phyloP scores from a whole-genome alignment of 352 stramenopile species.

The Globisporangium cystogenes region DNA sequence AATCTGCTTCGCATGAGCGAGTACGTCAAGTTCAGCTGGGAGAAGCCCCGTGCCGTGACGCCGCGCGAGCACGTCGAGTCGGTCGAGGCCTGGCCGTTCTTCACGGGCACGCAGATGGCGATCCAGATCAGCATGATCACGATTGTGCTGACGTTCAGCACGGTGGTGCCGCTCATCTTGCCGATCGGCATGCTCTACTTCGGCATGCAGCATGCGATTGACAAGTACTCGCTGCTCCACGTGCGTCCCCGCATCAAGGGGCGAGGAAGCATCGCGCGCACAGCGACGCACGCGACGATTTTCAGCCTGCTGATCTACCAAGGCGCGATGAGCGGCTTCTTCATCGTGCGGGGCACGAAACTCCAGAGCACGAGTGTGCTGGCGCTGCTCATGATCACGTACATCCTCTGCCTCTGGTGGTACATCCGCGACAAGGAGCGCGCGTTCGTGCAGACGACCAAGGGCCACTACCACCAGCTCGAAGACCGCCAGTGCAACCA shows the following conservation, averaged over 20 bases:
- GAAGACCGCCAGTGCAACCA: constrained; percentile 33
- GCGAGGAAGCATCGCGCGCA: constrained; percentile 75
- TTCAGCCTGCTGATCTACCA: constrained; percentile 80
- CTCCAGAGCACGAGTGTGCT: constrained; percentile 65
- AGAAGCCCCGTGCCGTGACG: constrained; percentile 74
- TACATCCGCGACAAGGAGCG: constrained; percentile 86
- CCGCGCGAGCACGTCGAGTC: constrained; percentile 58
- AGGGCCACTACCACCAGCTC: constrained; percentile 30
- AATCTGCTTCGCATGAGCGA: constrained; percentile 73
- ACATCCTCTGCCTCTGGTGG: constrained; percentile 72
- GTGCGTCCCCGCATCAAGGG: constrained; percentile 83
- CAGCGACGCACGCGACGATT: constrained; percentile 73
- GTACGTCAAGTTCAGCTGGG: constrained; percentile 76
- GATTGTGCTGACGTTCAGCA: constrained; percentile 81
- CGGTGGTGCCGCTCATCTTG: constrained; percentile 79
- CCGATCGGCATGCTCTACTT: constrained; percentile 81
- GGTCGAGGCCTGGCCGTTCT: constrained; percentile 76
- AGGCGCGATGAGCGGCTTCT: constrained; percentile 79
- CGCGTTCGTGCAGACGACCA: constrained; percentile 36
- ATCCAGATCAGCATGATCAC: constrained; percentile 84
- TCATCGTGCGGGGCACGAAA: constrained; percentile 73
- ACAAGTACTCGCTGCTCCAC: constrained; percentile 82
- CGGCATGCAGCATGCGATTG: constrained; percentile 74
- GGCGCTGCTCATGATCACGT: constrained; percentile 77
- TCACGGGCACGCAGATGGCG: constrained; percentile 76